Percentiles rank a stretch among this genome's conserved stretches.
These are phyloP conservation scores for Medicago arabica DNA, from an alignment of 306 rosid genomes.

Conservation along the genomic window DNA sequence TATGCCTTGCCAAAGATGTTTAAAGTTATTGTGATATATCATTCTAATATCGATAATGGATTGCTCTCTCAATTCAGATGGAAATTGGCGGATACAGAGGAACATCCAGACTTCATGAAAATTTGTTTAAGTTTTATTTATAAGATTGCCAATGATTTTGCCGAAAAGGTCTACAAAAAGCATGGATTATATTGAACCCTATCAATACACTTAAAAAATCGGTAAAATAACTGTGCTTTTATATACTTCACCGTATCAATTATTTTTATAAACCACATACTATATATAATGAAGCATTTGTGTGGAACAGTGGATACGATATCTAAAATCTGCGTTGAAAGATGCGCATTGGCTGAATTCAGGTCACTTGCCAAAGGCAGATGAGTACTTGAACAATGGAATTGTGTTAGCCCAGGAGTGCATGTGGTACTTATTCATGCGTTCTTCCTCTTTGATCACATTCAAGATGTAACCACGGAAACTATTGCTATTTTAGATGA, in stretches of 20 bases:
- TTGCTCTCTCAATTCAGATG: conserved; percentile 23
- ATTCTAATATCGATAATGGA: background rate
- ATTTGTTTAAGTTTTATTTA: conserved; percentile 32
- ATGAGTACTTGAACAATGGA: conserved; percentile 59
- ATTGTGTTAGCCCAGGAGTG: conserved; percentile 58
- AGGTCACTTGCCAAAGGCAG: conserved; percentile 41
- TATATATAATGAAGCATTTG: conserved; percentile 6
- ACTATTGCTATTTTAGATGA: conserved; percentile 39
- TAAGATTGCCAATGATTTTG: conserved; percentile 38
- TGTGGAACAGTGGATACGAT: conserved; percentile 55
- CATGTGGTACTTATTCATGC: conserved; percentile 50
- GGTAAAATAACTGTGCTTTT: conserved; percentile 8
- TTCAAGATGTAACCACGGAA: conserved; percentile 40
- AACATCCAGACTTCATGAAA: conserved; percentile 41
- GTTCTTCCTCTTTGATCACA: conserved; percentile 52
- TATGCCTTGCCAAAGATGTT: no score
- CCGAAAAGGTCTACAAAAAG: conserved; percentile 20
- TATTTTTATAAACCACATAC: background rate
- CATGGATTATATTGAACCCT: conserved; percentile 47
- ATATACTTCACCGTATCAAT: background rate
- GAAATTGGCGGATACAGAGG: conserved; percentile 43
- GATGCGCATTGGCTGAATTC: conserved; percentile 56
- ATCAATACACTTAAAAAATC: conserved; percentile 34
- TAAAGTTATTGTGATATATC: background rate
- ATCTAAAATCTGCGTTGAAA: conserved; percentile 50